phyloP scores from a whole-genome alignment of 2,329 filamentous ascomycete genomes.

The Cordyceps fumosorosea region DNA sequence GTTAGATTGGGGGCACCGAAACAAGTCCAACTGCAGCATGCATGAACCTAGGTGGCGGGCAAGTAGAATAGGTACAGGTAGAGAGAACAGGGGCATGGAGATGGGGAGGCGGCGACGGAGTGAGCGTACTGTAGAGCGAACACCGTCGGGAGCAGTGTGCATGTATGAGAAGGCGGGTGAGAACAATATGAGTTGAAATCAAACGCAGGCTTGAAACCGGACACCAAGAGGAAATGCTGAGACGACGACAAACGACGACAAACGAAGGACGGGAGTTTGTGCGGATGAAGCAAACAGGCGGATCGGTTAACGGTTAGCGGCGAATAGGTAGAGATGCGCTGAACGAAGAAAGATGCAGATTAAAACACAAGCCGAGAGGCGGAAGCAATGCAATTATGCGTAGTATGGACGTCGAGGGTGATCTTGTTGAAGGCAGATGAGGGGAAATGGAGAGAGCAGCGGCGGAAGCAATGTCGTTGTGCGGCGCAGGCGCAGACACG shows the following conservation, averaged over 20 bases:
- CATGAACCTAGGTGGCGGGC: neutral
- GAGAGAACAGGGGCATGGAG: neutral
- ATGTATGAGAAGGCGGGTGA: neutral
- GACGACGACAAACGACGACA: neutral
- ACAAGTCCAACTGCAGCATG: neutral
- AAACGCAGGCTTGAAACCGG: neutral
- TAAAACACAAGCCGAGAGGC: neutral
- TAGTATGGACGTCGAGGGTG: neutral
- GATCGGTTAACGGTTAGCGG: neutral
- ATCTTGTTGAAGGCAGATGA: neutral
- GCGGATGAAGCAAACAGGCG: constrained; percentile 6
- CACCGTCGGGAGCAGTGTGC: neutral
- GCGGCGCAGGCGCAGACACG: neutral
- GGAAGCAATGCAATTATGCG: neutral
- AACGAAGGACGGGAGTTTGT: neutral
- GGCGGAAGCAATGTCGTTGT: neutral
- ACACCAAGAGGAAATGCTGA: constrained; percentile 3
- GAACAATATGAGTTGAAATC: neutral
- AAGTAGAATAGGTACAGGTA: neutral
- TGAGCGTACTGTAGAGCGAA: neutral
- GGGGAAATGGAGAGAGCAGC: neutral
- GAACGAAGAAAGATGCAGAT: neutral
- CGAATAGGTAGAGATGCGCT: neutral
- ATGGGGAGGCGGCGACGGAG: neutral
- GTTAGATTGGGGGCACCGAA: neutral